Evolutionary conservation across 306 rosid genomes (phyloP).

Genomic region (Trifolium dubium): DNA sequence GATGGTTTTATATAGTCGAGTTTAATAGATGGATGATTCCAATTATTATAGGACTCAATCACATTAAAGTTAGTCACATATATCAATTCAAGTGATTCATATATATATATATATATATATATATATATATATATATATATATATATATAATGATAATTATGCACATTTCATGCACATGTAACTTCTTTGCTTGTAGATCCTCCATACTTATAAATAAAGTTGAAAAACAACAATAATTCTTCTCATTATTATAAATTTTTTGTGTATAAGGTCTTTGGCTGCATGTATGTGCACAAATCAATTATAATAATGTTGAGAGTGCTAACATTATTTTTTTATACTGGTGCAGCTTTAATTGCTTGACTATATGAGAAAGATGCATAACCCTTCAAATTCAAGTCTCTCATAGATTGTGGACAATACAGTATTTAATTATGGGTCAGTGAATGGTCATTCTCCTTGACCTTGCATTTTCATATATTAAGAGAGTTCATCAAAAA

Average conservation of each 20-base stretch:
- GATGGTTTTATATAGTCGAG: conserved; percentile 26
- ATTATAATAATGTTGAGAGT: background rate
- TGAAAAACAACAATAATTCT: background rate
- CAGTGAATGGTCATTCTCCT: conserved; percentile 43
- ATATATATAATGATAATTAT: conserved; percentile 18
- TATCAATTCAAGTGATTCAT: conserved; percentile 36
- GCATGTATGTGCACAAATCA: conserved; percentile 12
- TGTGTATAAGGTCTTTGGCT: conserved; percentile 12
- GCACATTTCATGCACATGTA: conserved; percentile 39
- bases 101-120: too few species aligned
- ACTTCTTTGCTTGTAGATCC: conserved; percentile 8
- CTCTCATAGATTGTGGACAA: conserved; percentile 39
- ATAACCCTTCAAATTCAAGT: conserved; percentile 2
- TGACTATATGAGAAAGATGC: conserved; percentile 24
- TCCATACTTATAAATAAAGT: background rate
- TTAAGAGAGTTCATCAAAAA: conserved; percentile 4
- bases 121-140: too few species aligned
- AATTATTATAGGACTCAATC: conserved; percentile 17
- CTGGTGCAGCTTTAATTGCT: conserved; percentile 25
- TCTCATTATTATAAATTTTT: background rate
- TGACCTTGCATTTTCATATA: background rate
- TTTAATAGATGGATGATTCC: conserved; percentile 12
- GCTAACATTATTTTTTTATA: conserved; percentile 15
- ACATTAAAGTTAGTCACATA: conserved; percentile 23
- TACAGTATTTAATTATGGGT: conserved; percentile 39